Evolutionary conservation across 1,284 basidiomycete species (phyloP).

Genomic region (Mycena citricolor): DNA sequence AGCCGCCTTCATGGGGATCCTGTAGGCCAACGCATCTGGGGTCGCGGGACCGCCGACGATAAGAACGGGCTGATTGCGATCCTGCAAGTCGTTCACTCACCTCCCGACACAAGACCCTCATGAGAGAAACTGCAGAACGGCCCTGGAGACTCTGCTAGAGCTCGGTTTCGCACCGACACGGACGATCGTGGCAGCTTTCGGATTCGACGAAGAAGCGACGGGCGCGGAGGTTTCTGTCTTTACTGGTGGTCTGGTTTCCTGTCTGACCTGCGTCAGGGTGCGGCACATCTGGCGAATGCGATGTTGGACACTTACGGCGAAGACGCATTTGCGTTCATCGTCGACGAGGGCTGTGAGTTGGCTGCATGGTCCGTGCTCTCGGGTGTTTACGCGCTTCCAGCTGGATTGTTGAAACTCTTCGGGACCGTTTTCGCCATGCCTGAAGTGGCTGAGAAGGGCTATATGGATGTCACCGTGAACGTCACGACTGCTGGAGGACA

Average conservation of each 20-base stretch:
- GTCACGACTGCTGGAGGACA: constrained; percentile 53
- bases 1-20: constrained; percentile 18
- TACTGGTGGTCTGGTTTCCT: background rate
- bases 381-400: constrained; percentile 12
- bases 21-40: constrained; percentile 39
- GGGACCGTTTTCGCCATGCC: constrained; percentile 41
- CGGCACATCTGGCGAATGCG: constrained; percentile 38
- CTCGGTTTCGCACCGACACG: constrained; percentile 44
- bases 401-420: constrained; percentile 25
- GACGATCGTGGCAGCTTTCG: constrained; percentile 53
- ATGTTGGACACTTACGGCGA: constrained; percentile 47
- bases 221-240: constrained; percentile 34
- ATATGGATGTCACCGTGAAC: constrained; percentile 44
- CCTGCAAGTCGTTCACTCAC: constrained; percentile 31
- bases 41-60: constrained; percentile 44
- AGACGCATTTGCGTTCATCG: constrained; percentile 47
- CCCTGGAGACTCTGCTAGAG: constrained; percentile 45
- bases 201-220: constrained; percentile 60
- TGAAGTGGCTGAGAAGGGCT: constrained; percentile 56
- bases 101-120: no score
- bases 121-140: constrained; percentile 26
- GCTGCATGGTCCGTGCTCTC: background rate
- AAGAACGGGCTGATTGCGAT: constrained; percentile 43
- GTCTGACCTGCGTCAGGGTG: constrained; percentile 36
- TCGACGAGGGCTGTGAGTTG: constrained; percentile 40